These are phyloP conservation scores for Pestalotiopsis sp. DNA, from an alignment of 2,329 filamentous ascomycete genomes.

Conservation along the genomic window DNA sequence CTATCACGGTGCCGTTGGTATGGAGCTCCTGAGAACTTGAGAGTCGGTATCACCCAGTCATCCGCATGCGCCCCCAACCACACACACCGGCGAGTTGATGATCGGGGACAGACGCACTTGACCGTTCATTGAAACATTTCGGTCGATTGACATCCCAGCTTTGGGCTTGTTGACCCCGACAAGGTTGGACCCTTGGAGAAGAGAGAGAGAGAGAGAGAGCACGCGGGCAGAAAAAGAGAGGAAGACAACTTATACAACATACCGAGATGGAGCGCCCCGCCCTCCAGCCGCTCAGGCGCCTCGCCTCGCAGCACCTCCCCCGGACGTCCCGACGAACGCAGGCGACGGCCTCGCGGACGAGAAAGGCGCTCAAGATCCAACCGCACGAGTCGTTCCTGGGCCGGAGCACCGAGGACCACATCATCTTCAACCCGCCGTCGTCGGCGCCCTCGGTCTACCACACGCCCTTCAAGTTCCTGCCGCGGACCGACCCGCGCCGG, in stretches of 20 bases:
- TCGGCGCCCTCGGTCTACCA: slow-evolving; percentile 60
- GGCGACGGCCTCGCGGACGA: slow-evolving; percentile 54
- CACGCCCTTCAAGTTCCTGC: slow-evolving; percentile 70
- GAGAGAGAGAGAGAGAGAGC: too few relatives aligned
- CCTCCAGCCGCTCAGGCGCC: slow-evolving; percentile 9
- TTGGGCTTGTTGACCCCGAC: too few relatives aligned
- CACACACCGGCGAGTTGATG: not conserved
- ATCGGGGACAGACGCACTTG: not conserved
- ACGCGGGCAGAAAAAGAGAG: too few relatives aligned
- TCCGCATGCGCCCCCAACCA: not conserved
- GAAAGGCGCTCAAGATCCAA: slow-evolving; percentile 59
- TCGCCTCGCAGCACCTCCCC: slow-evolving; percentile 19
- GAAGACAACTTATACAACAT: not conserved
- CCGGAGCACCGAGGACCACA: slow-evolving; percentile 34
- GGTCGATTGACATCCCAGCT: too few relatives aligned
- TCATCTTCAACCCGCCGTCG: slow-evolving; percentile 62
- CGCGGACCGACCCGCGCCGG: slow-evolving; percentile 56
- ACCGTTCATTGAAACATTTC: not conserved
- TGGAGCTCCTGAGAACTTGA: slow-evolving; percentile 3
- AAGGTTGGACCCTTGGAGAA: too few relatives aligned
- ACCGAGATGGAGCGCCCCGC: slow-evolving; percentile 15
- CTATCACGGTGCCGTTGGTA: not conserved
- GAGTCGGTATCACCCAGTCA: not conserved
- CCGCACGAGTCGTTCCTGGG: slow-evolving; percentile 63
- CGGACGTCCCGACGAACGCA: slow-evolving; percentile 46